Conservation (phyloP, 257 asterid genomes). For the Echites panduratus region DNA sequence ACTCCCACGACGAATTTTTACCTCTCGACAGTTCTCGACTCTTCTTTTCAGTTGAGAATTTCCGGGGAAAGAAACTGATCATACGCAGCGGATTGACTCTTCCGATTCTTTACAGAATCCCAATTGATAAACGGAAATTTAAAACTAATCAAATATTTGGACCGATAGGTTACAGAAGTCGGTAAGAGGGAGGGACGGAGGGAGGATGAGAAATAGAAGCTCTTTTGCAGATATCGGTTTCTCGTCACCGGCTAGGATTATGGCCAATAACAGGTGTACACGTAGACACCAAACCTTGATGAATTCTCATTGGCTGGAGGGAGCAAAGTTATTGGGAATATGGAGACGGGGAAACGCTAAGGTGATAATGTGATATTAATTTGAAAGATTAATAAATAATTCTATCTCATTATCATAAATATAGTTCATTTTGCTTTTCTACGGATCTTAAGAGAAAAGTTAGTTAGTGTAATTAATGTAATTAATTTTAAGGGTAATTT, state of each 20-base stretch:
- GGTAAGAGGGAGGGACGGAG: neutral
- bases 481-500: no score
- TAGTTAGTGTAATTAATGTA: no score
- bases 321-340: neutral
- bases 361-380: no score
- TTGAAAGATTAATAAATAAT: no score
- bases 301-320: neutral
- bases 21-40: neutral
- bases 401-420: no score
- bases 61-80: neutral
- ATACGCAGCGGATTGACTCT: neutral
- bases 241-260: slow-evolving; percentile 6
- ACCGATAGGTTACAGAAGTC: neutral
- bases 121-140: neutral
- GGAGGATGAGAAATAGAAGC: no score
- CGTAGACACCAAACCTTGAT: neutral
- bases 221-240: neutral
- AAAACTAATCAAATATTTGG: neutral
- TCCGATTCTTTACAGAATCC: neutral
- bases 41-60: neutral
- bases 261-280: slow-evolving; percentile 12
- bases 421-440: no score
- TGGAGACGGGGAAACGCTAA: no score
- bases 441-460: no score
- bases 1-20: neutral